phyloP scores from a whole-genome alignment of 1,284 basidiomycete genomes.

The Puccinia brachypodii region DNA sequence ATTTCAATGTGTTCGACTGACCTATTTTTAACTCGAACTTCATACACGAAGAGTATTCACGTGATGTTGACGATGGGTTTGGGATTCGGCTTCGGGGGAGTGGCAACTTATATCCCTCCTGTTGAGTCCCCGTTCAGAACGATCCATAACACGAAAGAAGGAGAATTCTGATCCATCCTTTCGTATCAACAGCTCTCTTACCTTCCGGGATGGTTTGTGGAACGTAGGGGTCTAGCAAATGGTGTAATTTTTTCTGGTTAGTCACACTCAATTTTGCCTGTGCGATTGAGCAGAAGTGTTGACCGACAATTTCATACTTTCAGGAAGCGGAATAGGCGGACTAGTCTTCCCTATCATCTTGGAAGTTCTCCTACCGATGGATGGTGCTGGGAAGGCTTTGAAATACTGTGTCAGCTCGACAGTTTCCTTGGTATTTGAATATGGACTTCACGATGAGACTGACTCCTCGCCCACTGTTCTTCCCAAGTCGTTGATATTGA shows the following conservation, averaged over 20 bases:
- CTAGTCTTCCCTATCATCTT: constrained; percentile 39
- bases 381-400: constrained; percentile 25
- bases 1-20: not conserved
- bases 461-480: not conserved
- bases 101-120: constrained; percentile 38
- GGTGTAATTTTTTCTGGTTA: constrained; percentile 45
- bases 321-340: constrained; percentile 42
- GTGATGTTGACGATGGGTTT: constrained; percentile 40
- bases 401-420: constrained; percentile 8
- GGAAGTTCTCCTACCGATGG: constrained; percentile 8
- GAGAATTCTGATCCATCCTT: not conserved
- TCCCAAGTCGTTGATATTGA: constrained; percentile 15
- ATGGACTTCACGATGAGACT: not conserved
- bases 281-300: not conserved
- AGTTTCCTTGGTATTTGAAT: not conserved
- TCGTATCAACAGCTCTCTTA: constrained; percentile 27
- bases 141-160: not conserved
- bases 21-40: not conserved
- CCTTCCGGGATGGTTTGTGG: constrained; percentile 39
- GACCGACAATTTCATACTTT: not conserved
- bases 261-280: not conserved
- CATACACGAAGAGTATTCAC: constrained; percentile 26
- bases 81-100: constrained; percentile 38
- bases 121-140: not conserved
- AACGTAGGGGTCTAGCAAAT: constrained; percentile 39